A percentile compares a stretch with the other conserved stretches of the same genome.
Evolutionary conservation across 1,284 basidiomycete species (phyloP).

Genomic region (Ganoderma sinense): DNA sequence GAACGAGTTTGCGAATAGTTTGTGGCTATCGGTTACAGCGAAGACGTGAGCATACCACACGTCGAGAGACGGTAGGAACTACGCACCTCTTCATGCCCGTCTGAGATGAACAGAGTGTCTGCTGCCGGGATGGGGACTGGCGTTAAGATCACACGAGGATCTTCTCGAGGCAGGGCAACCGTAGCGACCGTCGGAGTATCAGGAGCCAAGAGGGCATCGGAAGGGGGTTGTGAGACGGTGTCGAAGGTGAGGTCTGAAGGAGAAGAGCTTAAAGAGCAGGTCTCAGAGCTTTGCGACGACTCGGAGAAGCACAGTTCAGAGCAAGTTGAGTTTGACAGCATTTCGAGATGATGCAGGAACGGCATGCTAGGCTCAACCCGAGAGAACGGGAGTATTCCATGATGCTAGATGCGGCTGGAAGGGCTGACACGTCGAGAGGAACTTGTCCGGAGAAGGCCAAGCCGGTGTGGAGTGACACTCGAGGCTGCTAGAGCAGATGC

Average conservation of each 20-base stretch:
- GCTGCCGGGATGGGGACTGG: neutral
- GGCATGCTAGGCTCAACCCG: neutral
- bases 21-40: constrained; percentile 15
- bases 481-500: neutral
- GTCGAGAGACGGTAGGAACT: neutral
- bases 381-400: neutral
- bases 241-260: constrained; percentile 1
- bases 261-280: neutral
- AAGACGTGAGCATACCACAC: neutral
- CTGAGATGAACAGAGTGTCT: too few relatives aligned
- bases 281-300: constrained; percentile 1
- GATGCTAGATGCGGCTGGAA: neutral
- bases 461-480: neutral
- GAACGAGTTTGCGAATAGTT: constrained; percentile 23
- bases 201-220: neutral
- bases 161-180: neutral
- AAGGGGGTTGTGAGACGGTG: constrained; percentile 3
- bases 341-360: neutral
- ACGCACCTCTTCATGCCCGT: constrained; percentile 11
- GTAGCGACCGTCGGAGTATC: neutral
- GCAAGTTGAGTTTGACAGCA: constrained; percentile 4
- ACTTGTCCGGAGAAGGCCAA: neutral
- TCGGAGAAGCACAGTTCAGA: constrained; percentile 4
- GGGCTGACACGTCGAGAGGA: constrained; percentile 3
- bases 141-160: neutral